Evolutionary conservation across 1,139 yeast species (phyloP).

Genomic region (Candida sanyaensis): DNA sequence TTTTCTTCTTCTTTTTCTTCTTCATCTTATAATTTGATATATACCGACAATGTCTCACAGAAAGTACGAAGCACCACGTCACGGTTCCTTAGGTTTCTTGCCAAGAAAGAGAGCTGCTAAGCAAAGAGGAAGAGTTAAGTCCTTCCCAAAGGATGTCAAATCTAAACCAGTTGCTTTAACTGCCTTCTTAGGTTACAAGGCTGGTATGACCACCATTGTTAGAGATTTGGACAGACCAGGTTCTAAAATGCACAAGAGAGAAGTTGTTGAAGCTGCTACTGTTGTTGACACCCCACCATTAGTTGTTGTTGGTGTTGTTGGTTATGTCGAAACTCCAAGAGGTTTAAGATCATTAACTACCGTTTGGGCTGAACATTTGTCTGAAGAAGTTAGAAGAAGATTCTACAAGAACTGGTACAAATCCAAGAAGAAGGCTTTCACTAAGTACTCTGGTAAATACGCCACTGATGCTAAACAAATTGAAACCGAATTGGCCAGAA

Average conservation of each 20-base stretch:
- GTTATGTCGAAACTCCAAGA: constrained; percentile 99
- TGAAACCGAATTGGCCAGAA: constrained; percentile 98
- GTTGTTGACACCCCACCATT: constrained; percentile 99
- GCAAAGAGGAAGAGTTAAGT: constrained; percentile 98
- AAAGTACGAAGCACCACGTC: constrained; percentile 99
- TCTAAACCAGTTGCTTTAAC: constrained; percentile 98
- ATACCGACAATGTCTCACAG: constrained; percentile 86
- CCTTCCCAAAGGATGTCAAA: constrained; percentile 99
- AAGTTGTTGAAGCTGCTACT: constrained; percentile 98
- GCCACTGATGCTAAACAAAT: constrained; percentile 86
- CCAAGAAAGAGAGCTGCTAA: constrained; percentile 99
- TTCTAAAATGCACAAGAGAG: constrained; percentile 99
- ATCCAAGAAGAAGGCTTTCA: constrained; percentile 99
- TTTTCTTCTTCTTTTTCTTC: constrained; percentile 17
- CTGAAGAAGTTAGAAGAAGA: constrained; percentile 99
- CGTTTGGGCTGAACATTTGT: constrained; percentile 99
- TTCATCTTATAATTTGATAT: constrained; percentile 26
- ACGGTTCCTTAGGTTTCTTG: constrained; percentile 99
- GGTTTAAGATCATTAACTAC: constrained; percentile 99
- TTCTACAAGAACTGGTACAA: constrained; percentile 99
- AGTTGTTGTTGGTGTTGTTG: constrained; percentile 99
- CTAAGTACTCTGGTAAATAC: constrained; percentile 99
- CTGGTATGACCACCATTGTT: constrained; percentile 99
- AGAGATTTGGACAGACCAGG: constrained; percentile 99
- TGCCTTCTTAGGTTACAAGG: constrained; percentile 99